Percentiles rank a stretch among this genome's conserved stretches.
These are phyloP conservation scores for Podaxis sp. DNA, from an alignment of 768 basidiomycete genomes.

Conservation along the genomic window DNA sequence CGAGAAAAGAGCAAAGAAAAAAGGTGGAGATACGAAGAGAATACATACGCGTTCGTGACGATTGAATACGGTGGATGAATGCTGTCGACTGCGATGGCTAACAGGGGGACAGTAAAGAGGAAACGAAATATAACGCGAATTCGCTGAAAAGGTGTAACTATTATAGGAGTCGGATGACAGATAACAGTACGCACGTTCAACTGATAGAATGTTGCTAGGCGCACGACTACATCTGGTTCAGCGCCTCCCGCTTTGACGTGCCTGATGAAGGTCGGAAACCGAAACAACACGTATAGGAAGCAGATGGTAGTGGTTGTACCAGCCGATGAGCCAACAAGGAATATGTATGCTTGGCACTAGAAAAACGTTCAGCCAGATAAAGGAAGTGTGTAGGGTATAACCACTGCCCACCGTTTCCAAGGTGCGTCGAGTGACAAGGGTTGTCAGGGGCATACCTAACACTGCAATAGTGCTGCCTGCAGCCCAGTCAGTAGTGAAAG, in stretches of 20 bases:
- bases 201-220: conserved; percentile 73
- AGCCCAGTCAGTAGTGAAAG: conserved; percentile 6
- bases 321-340: conserved; percentile 66
- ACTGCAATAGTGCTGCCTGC: conserved; percentile 65
- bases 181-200: conserved; percentile 59
- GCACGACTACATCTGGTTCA: conserved; percentile 69
- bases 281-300: conserved; percentile 70
- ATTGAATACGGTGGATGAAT: conserved; percentile 50
- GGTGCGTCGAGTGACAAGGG: conserved; percentile 56
- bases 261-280: conserved; percentile 70
- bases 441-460: conserved; percentile 71
- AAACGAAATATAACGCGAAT: conserved; percentile 77
- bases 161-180: not conserved
- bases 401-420: conserved; percentile 51
- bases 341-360: conserved; percentile 77
- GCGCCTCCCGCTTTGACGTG: conserved; percentile 75
- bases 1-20: not conserved
- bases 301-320: conserved; percentile 66
- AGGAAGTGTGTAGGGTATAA: conserved; percentile 7
- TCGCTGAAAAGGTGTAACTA: conserved; percentile 38
- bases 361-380: conserved; percentile 8
- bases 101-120: conserved; percentile 66
- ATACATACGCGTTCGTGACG: conserved; percentile 55
- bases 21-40: conserved; percentile 1
- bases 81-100: conserved; percentile 68